A percentile compares a stretch with the other conserved stretches of the same genome.
Conservation (phyloP, 441 rosid genomes). For the Pelargonium exstipulatum region DNA sequence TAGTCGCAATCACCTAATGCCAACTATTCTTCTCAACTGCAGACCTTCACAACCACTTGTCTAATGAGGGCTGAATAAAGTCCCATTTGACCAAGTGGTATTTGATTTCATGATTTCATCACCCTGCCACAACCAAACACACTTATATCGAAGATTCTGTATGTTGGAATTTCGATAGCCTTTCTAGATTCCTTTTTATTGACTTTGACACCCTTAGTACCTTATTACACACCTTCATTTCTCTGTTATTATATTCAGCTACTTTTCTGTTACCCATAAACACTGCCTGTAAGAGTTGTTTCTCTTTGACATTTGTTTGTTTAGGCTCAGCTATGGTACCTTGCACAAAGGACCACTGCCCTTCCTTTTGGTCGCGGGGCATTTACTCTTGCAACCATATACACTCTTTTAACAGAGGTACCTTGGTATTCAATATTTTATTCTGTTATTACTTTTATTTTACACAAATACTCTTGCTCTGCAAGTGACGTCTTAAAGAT, state of each 20-base stretch:
- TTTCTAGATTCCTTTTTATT: background rate
- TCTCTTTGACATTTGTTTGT: conserved; percentile 25
- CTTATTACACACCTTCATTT: background rate
- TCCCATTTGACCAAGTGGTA: background rate
- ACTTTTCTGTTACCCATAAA: background rate
- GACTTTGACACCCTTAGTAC: background rate
- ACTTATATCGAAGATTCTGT: too few species aligned
- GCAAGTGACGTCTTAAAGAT: conserved; percentile 24
- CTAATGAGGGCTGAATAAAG: background rate
- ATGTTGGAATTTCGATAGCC: too few species aligned
- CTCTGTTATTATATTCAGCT: background rate
- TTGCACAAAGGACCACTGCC: conserved; percentile 97
- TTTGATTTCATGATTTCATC: background rate
- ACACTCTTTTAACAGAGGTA: conserved; percentile 94
- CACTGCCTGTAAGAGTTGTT: conserved; percentile 3
- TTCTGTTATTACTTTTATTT: background rate
- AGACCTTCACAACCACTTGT: background rate
- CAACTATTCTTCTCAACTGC: background rate
- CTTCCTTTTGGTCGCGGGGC: conserved; percentile 99
- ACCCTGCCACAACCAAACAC: too few species aligned
- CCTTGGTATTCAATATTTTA: conserved; percentile 15
- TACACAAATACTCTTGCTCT: background rate
- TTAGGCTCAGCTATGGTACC: conserved; percentile 95
- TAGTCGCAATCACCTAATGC: background rate
- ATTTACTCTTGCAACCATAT: conserved; percentile 89